phyloP scores from a whole-genome alignment of 192 early-diverging fungal species.

The Umbelopsis ramanniana region DNA sequence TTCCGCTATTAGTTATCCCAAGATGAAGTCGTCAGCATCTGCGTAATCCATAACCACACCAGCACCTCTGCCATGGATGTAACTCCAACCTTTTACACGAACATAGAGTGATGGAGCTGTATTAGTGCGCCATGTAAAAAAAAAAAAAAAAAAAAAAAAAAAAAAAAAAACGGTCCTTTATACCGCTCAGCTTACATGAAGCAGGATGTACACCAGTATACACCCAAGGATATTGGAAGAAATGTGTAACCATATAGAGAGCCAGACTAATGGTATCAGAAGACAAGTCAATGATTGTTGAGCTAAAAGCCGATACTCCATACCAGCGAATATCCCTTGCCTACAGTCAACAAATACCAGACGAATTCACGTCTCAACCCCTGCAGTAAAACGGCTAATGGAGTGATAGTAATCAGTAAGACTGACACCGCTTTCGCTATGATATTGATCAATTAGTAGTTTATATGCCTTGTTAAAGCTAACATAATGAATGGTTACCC shows the following conservation, averaged over 20 bases:
- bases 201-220: constrained; percentile 7
- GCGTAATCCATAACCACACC: neutral
- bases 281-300: neutral
- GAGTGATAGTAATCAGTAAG: neutral
- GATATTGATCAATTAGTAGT: too few relatives aligned
- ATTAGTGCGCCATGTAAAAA: too few relatives aligned
- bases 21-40: neutral
- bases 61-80: neutral
- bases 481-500: too few relatives aligned
- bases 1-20: neutral
- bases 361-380: neutral
- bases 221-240: neutral
- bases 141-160: too few relatives aligned
- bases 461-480: too few relatives aligned
- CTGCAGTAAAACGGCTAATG: neutral
- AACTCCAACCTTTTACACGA: neutral
- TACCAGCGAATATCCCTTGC: neutral
- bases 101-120: too few relatives aligned
- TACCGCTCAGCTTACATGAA: neutral
- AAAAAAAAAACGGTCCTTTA: too few relatives aligned
- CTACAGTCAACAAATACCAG: neutral
- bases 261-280: neutral
- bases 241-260: neutral
- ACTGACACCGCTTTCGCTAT: neutral
- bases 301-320: neutral